Evolutionary conservation across 177 flowering plant genomes (phyloP).

Genomic region (Telopea speciosissima): DNA sequence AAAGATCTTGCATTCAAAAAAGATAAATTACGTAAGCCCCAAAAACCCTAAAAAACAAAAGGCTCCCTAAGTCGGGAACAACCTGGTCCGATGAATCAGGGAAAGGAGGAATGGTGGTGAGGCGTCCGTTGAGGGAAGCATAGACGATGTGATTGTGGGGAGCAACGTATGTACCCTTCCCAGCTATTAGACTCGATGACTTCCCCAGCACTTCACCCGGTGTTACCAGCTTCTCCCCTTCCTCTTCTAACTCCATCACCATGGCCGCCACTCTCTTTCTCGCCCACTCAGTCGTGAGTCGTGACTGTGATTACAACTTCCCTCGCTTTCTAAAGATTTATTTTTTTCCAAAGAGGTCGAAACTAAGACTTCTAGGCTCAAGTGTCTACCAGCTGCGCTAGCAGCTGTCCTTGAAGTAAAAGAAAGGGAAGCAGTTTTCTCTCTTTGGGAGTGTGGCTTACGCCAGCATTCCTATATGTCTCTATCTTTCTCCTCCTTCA

Average conservation of each 20-base stretch:
- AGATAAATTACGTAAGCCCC: background rate
- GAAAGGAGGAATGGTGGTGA: slow-evolving; percentile 38
- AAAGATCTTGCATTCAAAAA: background rate
- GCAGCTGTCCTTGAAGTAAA: too few species aligned
- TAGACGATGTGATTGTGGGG: slow-evolving; percentile 48
- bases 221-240: slow-evolving; percentile 43
- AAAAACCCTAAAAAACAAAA: background rate
- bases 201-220: slow-evolving; percentile 86
- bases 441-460: too few species aligned
- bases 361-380: too few species aligned
- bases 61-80: background rate
- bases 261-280: slow-evolving; percentile 14
- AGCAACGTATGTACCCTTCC: slow-evolving; percentile 64
- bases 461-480: too few species aligned
- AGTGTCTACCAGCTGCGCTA: too few species aligned
- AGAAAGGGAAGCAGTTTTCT: too few species aligned
- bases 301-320: too few species aligned
- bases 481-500: too few species aligned
- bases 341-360: too few species aligned
- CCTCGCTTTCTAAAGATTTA: too few species aligned
- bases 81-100: slow-evolving; percentile 67
- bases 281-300: too few species aligned
- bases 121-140: slow-evolving; percentile 79
- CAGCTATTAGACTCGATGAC: slow-evolving; percentile 43
- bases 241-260: slow-evolving; percentile 19